Evolutionary conservation across 805 yeast genomes (phyloP).

Genomic region (Zygoascus flipseniorum): DNA sequence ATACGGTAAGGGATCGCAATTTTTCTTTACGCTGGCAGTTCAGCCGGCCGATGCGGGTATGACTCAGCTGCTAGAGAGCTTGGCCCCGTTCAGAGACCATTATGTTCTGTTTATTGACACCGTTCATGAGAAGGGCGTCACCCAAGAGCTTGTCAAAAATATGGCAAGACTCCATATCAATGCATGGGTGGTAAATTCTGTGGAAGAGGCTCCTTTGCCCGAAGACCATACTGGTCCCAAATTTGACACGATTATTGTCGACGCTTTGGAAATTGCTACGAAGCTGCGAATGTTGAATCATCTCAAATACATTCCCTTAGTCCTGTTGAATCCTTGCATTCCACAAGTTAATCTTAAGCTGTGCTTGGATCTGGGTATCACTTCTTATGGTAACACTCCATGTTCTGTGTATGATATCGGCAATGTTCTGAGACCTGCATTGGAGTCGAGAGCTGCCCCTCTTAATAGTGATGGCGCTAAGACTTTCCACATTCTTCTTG

Average conservation of each 20-base stretch:
- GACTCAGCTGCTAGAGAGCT: constrained; percentile 54
- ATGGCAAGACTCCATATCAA: constrained; percentile 49
- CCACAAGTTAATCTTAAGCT: constrained; percentile 73
- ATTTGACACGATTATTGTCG: constrained; percentile 77
- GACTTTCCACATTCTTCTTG: constrained; percentile 65
- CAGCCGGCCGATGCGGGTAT: constrained; percentile 58
- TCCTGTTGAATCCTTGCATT: constrained; percentile 63
- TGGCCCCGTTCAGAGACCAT: constrained; percentile 65
- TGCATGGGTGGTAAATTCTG: constrained; percentile 50
- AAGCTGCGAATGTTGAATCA: constrained; percentile 61
- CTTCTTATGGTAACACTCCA: constrained; percentile 84
- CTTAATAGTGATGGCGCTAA: constrained; percentile 71
- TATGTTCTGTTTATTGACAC: constrained; percentile 63
- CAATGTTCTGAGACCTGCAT: constrained; percentile 73
- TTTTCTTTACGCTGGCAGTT: constrained; percentile 74
- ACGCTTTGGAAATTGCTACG: constrained; percentile 66
- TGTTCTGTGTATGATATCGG: constrained; percentile 76
- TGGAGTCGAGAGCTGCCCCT: constrained; percentile 75
- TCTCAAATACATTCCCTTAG: constrained; percentile 79
- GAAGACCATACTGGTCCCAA: constrained; percentile 33
- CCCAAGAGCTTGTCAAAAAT: constrained; percentile 42
- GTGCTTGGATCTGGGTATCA: constrained; percentile 78
- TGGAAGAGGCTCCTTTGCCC: constrained; percentile 46
- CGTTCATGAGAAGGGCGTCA: constrained; percentile 44
- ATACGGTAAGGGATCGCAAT: constrained; percentile 75